Evolutionary conservation across 1,284 basidiomycete species (phyloP).

Genomic region (Meira miltonrushii): DNA sequence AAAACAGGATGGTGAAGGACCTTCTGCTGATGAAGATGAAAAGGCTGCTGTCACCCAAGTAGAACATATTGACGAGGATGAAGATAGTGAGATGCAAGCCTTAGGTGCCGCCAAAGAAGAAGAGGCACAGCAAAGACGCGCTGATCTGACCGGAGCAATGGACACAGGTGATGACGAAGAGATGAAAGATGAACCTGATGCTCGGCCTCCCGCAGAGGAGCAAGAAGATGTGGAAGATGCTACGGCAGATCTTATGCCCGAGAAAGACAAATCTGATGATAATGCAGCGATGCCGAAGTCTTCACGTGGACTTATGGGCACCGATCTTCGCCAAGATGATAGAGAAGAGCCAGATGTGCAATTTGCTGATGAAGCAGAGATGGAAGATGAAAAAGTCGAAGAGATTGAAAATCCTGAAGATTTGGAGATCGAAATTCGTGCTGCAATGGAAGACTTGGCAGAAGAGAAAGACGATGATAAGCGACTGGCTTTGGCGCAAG

Average conservation of each 20-base stretch:
- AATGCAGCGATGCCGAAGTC: conserved; percentile 46
- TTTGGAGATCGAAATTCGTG: conserved; percentile 22
- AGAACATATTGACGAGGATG: conserved; percentile 72
- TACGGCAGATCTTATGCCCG: not conserved
- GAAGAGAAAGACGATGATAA: conserved; percentile 60
- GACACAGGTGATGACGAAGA: conserved; percentile 35
- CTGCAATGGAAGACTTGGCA: not conserved
- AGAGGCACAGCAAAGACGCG: conserved; percentile 68
- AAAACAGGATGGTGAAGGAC: conserved; percentile 56
- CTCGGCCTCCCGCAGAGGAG: conserved; percentile 48
- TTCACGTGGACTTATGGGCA: conserved; percentile 35
- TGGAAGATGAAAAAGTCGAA: conserved; percentile 33
- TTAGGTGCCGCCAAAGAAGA: conserved; percentile 72
- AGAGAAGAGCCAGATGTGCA: conserved; percentile 19
- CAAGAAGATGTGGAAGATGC: conserved; percentile 10
- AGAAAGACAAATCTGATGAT: conserved; percentile 13
- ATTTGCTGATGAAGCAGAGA: conserved; percentile 59
- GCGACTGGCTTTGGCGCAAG: conserved; percentile 62
- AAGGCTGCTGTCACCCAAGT: conserved; percentile 55
- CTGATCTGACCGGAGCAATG: conserved; percentile 21
- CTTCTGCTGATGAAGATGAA: conserved; percentile 23
- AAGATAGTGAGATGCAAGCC: conserved; percentile 75
- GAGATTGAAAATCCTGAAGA: conserved; percentile 44
- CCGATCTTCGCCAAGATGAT: not conserved
- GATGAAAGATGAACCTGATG: conserved; percentile 19